Percentiles rank a stretch among this genome's conserved stretches.
Evolutionary conservation across 73 alveolate species (phyloP).

Genomic region (Durusdinium trenchii): DNA sequence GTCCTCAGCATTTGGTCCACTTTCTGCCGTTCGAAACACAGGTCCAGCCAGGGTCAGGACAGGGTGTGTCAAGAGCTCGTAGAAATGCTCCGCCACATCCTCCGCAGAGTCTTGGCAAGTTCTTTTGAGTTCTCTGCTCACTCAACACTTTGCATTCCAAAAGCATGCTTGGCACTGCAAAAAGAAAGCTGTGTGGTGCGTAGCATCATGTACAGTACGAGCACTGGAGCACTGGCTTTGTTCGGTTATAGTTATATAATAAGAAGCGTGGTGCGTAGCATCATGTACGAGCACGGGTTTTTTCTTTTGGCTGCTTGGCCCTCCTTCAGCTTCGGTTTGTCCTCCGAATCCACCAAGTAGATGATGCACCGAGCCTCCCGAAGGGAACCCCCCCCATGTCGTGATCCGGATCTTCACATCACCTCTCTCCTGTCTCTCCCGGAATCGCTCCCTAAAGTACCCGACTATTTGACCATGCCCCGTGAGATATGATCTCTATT

Average conservation of each 20-base stretch:
- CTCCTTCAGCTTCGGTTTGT: slow-evolving; percentile 93
- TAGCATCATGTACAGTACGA: too few relatives aligned
- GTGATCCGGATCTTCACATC: too few relatives aligned
- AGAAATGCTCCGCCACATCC: slow-evolving; percentile 95
- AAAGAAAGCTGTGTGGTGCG: too few relatives aligned
- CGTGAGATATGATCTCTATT: neutral
- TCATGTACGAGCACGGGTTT: too few relatives aligned
- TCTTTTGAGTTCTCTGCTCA: neutral
- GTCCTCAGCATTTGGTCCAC: slow-evolving; percentile 23
- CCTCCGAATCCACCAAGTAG: slow-evolving; percentile 91
- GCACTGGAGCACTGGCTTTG: too few relatives aligned
- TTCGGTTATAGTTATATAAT: too few relatives aligned
- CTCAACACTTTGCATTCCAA: neutral
- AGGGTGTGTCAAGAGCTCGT: slow-evolving; percentile 73
- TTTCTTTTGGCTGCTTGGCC: too few relatives aligned
- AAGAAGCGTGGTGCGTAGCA: too few relatives aligned
- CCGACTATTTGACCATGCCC: neutral
- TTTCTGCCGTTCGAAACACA: too few relatives aligned
- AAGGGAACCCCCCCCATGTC: neutral
- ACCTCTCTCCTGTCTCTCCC: too few relatives aligned
- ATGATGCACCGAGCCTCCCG: slow-evolving; percentile 78
- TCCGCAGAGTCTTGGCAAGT: neutral
- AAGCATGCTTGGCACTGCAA: too few relatives aligned
- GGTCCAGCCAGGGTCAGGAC: slow-evolving; percentile 23
- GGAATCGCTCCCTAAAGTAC: too few relatives aligned